These are phyloP conservation scores for Tuber borchii DNA, from an alignment of 495 filamentous ascomycete species.

Conservation along the genomic window DNA sequence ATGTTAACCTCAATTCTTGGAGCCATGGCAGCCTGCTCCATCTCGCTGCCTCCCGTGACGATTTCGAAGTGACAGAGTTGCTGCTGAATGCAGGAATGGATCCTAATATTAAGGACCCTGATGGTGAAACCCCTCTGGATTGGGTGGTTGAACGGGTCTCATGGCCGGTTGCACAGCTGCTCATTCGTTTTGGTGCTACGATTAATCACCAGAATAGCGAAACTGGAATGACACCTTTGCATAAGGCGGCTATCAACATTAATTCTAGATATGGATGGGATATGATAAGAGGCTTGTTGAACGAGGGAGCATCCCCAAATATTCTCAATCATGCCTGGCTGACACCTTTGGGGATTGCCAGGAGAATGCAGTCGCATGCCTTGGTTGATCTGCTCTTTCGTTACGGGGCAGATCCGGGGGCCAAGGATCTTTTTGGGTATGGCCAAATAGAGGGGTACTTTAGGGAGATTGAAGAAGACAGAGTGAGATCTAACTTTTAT, in stretches of 20 bases:
- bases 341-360: not conserved
- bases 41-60: not conserved
- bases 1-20: not conserved
- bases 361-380: not conserved
- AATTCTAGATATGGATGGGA: not conserved
- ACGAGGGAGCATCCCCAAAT: not conserved
- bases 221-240: not conserved
- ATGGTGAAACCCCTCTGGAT: not conserved
- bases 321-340: not conserved
- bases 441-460: slow-evolving; percentile 1
- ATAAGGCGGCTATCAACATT: not conserved
- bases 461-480: not conserved
- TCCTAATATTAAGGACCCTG: not conserved
- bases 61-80: not conserved
- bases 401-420: not conserved
- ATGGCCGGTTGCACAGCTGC: not conserved
- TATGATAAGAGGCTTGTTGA: not conserved
- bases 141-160: not conserved
- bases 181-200: not conserved
- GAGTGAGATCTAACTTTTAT: not conserved
- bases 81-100: not conserved
- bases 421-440: not conserved
- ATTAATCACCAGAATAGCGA: not conserved
- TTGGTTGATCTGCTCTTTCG: not conserved
- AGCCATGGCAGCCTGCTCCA: not conserved